Base-by-base conservation (phyloP, 2,329 filamentous ascomycete species). In the Raffaelea albimanens region DNA sequence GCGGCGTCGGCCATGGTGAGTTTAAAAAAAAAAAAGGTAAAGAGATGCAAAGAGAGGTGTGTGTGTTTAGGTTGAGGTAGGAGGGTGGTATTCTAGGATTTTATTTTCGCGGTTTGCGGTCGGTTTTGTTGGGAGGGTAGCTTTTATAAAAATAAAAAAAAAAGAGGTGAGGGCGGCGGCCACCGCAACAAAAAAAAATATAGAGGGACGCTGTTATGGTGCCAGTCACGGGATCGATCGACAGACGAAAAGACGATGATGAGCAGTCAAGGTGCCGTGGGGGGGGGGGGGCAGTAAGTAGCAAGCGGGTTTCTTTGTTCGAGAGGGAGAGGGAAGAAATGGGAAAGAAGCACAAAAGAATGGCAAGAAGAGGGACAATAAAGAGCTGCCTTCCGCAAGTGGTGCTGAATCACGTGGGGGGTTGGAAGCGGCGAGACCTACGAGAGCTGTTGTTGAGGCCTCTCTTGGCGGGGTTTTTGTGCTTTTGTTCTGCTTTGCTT, bases 1-100 rank as follows among this genome's bases (percentile, higher is more conserved):
- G 61, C 52, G 21, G 52, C 46, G 4, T 22, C 43, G 38, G 52
- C 53, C 52, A 55, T 52, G 38, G 20, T 31, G 19, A n/a, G n/a
- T n/a, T n/a, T 20, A 19, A 21, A 21, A 21, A 23, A 19, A 23
- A 23, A 13, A 7, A 13, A 29, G 25, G 13, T 7, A 29, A 13
- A 29, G 25, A 7, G 25, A 29, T 29, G 7, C 7, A 29, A 13
- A 29, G 25, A 10, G 39, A 41, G 39, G 34, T 5, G 18, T 7
- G 34, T 10, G 34, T 5, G 14, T 8, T n/a, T 16, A 16, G 14
- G 18, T 8, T 38, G 34, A 38, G 34, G 34, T n/a, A 34, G 31
- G 18, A 38, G 18, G 18, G 18, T 10, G n/a, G 18, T n/a, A 16
- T 7, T n/a, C 5, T 8, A 16, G n/a, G 18, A 16, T 38, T 7